phyloP scores from a whole-genome alignment of 148 eudicot genomes.

The Salicornia ramosissima region DNA sequence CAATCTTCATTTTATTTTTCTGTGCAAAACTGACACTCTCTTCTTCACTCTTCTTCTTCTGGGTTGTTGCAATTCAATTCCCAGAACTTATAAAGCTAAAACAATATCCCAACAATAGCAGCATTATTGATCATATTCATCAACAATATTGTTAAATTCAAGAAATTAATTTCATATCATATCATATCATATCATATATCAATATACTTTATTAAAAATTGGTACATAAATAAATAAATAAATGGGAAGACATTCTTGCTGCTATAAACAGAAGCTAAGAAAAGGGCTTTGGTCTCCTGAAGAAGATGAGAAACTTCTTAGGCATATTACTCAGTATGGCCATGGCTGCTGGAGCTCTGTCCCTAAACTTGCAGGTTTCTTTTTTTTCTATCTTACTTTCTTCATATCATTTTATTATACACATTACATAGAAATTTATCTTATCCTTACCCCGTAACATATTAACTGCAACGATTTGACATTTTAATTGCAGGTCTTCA shows the following conservation, averaged over 20 bases:
- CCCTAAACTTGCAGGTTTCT: conserved; percentile 97
- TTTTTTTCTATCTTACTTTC: conserved; percentile 7
- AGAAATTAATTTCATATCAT: too few species aligned
- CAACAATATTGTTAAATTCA: too few species aligned
- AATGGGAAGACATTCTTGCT: conserved; percentile 91
- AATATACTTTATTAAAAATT: too few species aligned
- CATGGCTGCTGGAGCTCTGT: conserved; percentile 99
- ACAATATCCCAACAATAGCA: too few species aligned
- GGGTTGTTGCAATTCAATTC: too few species aligned
- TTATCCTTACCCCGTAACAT: background rate
- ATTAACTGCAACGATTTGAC: too few species aligned
- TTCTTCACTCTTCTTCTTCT: too few species aligned
- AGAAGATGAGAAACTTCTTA: conserved; percentile 92
- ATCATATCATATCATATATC: too few species aligned
- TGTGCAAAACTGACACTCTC: conserved; percentile 24
- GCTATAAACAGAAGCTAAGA: conserved; percentile 88
- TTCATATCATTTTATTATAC: background rate
- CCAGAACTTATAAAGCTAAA: too few species aligned
- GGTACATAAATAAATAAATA: background rate
- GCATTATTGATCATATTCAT: too few species aligned
- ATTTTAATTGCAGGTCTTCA: conserved; percentile 82
- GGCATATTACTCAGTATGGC: conserved; percentile 72
- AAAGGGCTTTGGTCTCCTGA: conserved; percentile 99
- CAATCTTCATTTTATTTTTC: conserved; percentile 4
- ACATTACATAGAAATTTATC: background rate